Conservation (phyloP, 345 rosid genomes). For the Litchi chinensis region DNA sequence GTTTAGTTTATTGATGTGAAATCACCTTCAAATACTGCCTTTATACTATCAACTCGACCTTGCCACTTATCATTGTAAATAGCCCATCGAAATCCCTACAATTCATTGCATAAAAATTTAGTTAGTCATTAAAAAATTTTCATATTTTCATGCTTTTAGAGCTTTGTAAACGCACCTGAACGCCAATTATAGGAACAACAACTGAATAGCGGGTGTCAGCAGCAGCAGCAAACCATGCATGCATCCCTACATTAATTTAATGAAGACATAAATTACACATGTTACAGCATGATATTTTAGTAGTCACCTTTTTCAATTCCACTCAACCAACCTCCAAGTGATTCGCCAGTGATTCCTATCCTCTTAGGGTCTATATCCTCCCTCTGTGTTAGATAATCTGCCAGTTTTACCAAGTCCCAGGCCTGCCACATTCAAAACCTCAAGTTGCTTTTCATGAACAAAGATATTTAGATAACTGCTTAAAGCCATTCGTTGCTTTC, state of each 20-base stretch:
- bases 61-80: slow-evolving; percentile 79
- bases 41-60: slow-evolving; percentile 78
- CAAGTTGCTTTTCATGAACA: slow-evolving; percentile 10
- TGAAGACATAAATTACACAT: slow-evolving; percentile 15
- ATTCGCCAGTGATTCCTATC: slow-evolving; percentile 92
- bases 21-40: slow-evolving; percentile 84
- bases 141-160: neutral
- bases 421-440: slow-evolving; percentile 43
- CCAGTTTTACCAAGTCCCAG: slow-evolving; percentile 90
- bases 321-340: slow-evolving; percentile 80
- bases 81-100: slow-evolving; percentile 90
- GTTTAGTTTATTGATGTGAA: neutral
- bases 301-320: slow-evolving; percentile 6
- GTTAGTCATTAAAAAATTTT: slow-evolving; percentile 4
- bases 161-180: slow-evolving; percentile 54
- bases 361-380: slow-evolving; percentile 72
- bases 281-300: slow-evolving; percentile 11
- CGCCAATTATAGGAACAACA: slow-evolving; percentile 79
- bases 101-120: slow-evolving; percentile 17
- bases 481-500: neutral
- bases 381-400: slow-evolving; percentile 76
- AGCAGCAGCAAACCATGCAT: slow-evolving; percentile 93
- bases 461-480: neutral
- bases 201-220: slow-evolving; percentile 75
- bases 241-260: slow-evolving; percentile 69